These are phyloP conservation scores for Pelargonium fulgidum DNA, from an alignment of 441 rosid species.

Conservation along the genomic window DNA sequence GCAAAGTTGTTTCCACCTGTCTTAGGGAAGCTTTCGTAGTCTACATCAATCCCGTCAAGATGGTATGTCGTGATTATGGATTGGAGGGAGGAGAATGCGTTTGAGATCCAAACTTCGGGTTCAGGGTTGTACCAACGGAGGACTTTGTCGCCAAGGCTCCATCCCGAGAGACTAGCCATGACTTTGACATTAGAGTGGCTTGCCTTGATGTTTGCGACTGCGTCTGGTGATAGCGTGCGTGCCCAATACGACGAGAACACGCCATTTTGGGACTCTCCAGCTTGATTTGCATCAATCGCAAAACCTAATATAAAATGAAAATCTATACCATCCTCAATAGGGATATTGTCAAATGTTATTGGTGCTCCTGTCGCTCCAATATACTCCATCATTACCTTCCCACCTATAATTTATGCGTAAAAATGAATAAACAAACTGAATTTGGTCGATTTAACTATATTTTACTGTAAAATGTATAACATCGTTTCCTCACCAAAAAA, in stretches of 20 bases:
- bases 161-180: conserved; percentile 46
- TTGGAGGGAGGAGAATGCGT: conserved; percentile 40
- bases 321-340: conserved; percentile 30
- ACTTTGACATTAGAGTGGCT: conserved; percentile 37
- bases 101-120: conserved; percentile 34
- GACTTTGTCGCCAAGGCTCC: conserved; percentile 34
- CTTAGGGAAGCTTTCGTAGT: conserved; percentile 41
- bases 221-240: conserved; percentile 26
- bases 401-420: conserved; percentile 22
- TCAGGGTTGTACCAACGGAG: conserved; percentile 42
- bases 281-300: conserved; percentile 38
- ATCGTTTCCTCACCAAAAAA: neutral
- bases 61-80: conserved; percentile 28
- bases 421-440: neutral
- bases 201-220: conserved; percentile 28
- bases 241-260: conserved; percentile 41
- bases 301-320: conserved; percentile 46
- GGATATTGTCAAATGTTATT: conserved; percentile 33
- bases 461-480: neutral
- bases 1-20: conserved; percentile 24
- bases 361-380: conserved; percentile 45
- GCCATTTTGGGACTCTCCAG: conserved; percentile 38
- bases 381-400: conserved; percentile 61
- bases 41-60: conserved; percentile 53
- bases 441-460: neutral